These are phyloP conservation scores for Hypoxylon cercidicola DNA, from an alignment of 495 filamentous ascomycete species.

Conservation along the genomic window DNA sequence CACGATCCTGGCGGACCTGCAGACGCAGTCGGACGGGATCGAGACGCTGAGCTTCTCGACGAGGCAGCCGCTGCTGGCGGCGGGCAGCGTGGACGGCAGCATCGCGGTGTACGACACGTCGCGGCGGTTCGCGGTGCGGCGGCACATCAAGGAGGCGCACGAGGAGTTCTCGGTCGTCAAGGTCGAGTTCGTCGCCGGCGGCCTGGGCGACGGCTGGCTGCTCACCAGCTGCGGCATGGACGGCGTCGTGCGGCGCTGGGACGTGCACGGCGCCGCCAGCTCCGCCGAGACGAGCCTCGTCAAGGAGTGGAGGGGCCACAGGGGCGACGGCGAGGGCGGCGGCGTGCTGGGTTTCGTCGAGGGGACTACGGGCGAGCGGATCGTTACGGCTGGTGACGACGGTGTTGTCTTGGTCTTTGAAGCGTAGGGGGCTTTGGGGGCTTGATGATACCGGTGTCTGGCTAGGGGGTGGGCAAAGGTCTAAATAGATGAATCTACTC, in stretches of 20 bases:
- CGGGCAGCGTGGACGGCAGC: conserved; percentile 88
- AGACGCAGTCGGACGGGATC: conserved; percentile 74
- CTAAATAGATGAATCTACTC: too few species aligned
- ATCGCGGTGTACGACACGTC: conserved; percentile 89
- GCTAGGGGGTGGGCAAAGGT: background rate
- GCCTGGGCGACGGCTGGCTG: conserved; percentile 64
- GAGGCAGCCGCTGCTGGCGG: conserved; percentile 80
- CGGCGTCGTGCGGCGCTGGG: conserved; percentile 87
- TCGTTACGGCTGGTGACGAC: conserved; percentile 93
- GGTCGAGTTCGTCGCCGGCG: conserved; percentile 79
- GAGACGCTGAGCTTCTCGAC: conserved; percentile 88
- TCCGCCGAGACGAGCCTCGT: conserved; percentile 68
- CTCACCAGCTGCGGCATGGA: conserved; percentile 88
- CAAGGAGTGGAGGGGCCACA: conserved; percentile 84
- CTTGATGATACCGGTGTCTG: conserved; percentile 7
- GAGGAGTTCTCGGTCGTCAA: conserved; percentile 87
- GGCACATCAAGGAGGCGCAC: conserved; percentile 83
- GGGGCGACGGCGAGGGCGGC: conserved; percentile 81
- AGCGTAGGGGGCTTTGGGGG: conserved; percentile 42
- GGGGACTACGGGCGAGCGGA: conserved; percentile 69
- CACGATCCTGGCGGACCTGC: conserved; percentile 73
- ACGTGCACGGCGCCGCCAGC: conserved; percentile 81
- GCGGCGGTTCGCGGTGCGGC: conserved; percentile 81
- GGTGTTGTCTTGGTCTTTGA: conserved; percentile 77
- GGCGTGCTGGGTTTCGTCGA: conserved; percentile 92